Evolutionary conservation across 495 filamentous ascomycete species (phyloP), one percentile per base, ranked within the genome.

Genomic region (Aspergillus leporis): DNA sequence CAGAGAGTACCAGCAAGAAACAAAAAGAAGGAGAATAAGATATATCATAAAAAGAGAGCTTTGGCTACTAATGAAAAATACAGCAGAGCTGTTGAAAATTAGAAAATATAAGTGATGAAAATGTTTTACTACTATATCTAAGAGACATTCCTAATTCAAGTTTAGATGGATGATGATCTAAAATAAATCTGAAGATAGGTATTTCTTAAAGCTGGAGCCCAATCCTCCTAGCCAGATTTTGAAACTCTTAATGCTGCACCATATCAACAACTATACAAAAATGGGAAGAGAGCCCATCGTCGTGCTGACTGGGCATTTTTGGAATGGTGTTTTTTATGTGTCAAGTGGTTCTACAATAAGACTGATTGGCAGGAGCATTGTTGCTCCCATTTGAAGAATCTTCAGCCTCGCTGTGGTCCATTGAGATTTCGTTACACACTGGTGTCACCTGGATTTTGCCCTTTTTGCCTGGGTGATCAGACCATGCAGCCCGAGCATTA

Each of bases 191-290:
- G n/a, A n/a, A n/a, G n/a, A n/a, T n/a, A n/a, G n/a, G n/a, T n/a
- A n/a, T n/a, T n/a, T n/a, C n/a, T n/a, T n/a, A n/a, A n/a, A n/a
- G n/a, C n/a, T n/a, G n/a, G n/a, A n/a, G n/a, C n/a, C n/a, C n/a
- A n/a, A n/a, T n/a, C n/a, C n/a, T n/a, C n/a, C n/a, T n/a, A n/a
- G n/a, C n/a, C n/a, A n/a, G n/a, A n/a, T n/a, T n/a, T n/a, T n/a
- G n/a, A 46, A 51, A 62, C 56, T 14, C 53, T 69, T 14, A 59
- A 59, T 59, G 45, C 55, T 19, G 49, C 52, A 53, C 59, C 38
- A 45, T 69, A 69, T 28, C 40, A 69, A 51, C 47, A 69, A 41
- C 53, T 43, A 22, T 69, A 64, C 48, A 65, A 36, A 22, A 68
- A 68, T 53, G 31, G 60, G 13, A 69, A 69, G 21, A 51, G 59